Percentiles rank a stretch among this genome's conserved stretches.
Conservation (phyloP, 148 eudicot genomes). For the Dysphania ambrosioides region DNA sequence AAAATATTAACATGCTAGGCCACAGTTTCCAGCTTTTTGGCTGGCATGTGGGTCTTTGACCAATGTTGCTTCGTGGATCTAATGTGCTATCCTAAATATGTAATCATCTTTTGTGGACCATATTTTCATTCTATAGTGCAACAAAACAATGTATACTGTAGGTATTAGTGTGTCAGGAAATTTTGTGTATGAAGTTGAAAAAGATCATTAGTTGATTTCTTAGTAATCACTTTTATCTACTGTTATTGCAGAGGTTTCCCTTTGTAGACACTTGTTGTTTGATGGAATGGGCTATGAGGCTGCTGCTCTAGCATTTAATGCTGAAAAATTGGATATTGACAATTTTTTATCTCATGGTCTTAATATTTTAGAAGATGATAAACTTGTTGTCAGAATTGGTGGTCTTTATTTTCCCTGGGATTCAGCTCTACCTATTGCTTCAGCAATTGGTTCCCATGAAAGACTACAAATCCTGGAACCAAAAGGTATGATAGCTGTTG, state of each 20-base stretch:
- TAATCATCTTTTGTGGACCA: neutral
- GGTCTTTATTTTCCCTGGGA: conserved; percentile 51
- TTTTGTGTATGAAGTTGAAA: neutral
- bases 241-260: conserved; percentile 37
- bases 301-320: conserved; percentile 40
- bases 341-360: conserved; percentile 34
- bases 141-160: neutral
- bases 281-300: conserved; percentile 56
- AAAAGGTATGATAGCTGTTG: conserved; percentile 42
- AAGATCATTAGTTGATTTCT: neutral
- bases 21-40: neutral
- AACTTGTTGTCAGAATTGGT: conserved; percentile 44
- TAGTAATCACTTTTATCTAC: neutral
- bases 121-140: neutral
- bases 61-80: neutral
- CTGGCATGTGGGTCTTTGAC: neutral
- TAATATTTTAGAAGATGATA: conserved; percentile 30
- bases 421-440: conserved; percentile 42
- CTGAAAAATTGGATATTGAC: conserved; percentile 35
- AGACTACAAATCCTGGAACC: conserved; percentile 34
- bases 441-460: conserved; percentile 34
- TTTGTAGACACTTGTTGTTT: conserved; percentile 40
- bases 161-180: neutral
- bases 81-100: neutral
- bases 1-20: neutral